Evolutionary conservation across 208 protist genomes (phyloP), one percentile per base, ranked within the genome.

Genomic region (Acanthamoeba healyi): DNA sequence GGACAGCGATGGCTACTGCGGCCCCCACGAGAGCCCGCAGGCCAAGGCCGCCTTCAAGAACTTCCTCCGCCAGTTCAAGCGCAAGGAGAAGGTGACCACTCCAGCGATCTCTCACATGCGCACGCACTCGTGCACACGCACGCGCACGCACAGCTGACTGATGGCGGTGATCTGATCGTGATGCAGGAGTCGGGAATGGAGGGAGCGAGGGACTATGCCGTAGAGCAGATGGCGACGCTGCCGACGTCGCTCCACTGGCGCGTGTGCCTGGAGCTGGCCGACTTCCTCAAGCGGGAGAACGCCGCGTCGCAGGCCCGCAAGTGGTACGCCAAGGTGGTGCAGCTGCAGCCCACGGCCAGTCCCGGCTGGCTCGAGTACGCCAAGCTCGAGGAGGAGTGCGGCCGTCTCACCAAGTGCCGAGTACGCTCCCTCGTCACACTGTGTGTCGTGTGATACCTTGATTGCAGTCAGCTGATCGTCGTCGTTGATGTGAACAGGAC

Each of bases 311-410:
- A 97, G 81, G 97, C 97, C 10, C 63, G 96, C 22, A 79, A 82
- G 22, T 97, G 94, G 40, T 98, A 97, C 65, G 46, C 61, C 19
- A 79, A 84, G 0, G 96, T 96, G 3, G 95, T 96, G 17, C n/a
- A 79, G 19, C 92, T 97, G 32, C 94, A 97, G 86, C 97, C 97
- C 22, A 91, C 56, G 24, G 95, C 94, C 17, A 81, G 88, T 36
- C 95, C 97, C 81, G 95, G 93, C 42, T 98, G 97, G 97, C 70
- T 98, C 32, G 97, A 98, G 72, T 96, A 97, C 61, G 97, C 97
- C n/a, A 98, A 98, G 94, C 96, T 98, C 94, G 96, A 98, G 72
- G 97, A 98, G 88, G 97, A 98, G n/a, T 95, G 86, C 36, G 97
- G 97, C 34, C 89, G 97, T 12, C 56, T 98, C 1, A 72, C 81